Evolutionary conservation across 2,329 filamentous ascomycete species (phyloP).

Genomic region (Penicillium expansum): DNA sequence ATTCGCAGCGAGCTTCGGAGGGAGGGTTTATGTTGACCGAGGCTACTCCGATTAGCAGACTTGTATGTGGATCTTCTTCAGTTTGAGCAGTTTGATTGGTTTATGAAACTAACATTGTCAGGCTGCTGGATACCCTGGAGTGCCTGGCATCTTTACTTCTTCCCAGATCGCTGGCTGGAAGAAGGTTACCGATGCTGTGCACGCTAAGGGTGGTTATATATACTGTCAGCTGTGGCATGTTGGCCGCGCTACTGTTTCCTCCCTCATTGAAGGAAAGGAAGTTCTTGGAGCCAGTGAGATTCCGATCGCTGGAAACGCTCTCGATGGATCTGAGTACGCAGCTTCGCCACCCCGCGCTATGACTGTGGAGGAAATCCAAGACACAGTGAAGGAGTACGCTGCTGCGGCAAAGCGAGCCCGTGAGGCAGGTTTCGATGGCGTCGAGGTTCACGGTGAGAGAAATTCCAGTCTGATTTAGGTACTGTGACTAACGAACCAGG

Average conservation of each 20-base stretch:
- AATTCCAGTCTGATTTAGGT: not conserved
- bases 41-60: conserved; percentile 32
- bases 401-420: conserved; percentile 44
- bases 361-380: conserved; percentile 41
- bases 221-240: conserved; percentile 39
- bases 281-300: conserved; percentile 30
- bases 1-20: conserved; percentile 32
- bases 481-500: conserved; percentile 34
- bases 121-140: conserved; percentile 31
- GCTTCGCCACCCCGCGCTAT: conserved; percentile 33
- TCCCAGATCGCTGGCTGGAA: conserved; percentile 35
- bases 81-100: too few species aligned
- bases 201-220: conserved; percentile 32
- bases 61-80: conserved; percentile 10
- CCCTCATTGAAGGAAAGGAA: conserved; percentile 35
- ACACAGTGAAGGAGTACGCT: conserved; percentile 38
- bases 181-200: conserved; percentile 33
- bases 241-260: conserved; percentile 40
- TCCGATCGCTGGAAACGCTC: conserved; percentile 40
- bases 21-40: conserved; percentile 37
- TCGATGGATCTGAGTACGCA: conserved; percentile 36
- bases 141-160: conserved; percentile 31
- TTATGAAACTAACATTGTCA: conserved; percentile 1
- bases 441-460: conserved; percentile 45
- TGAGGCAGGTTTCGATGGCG: conserved; percentile 52